Evolutionary conservation across 805 yeast species (phyloP), one percentile per base, ranked within the genome.

Genomic region (Saccharomycopsis lassenensis): DNA sequence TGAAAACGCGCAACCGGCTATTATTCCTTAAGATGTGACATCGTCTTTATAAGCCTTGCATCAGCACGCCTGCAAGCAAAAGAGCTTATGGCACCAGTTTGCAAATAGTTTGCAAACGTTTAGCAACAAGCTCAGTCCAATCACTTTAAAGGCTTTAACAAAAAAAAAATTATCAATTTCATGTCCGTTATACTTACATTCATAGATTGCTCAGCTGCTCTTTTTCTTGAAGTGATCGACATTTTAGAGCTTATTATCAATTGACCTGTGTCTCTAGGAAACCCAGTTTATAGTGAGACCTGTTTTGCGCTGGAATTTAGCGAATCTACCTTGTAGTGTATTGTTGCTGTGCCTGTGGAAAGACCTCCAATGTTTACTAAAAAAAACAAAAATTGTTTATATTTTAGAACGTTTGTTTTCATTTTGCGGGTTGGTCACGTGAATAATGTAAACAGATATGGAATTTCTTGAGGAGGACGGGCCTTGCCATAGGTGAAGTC

Each of bases 161-260:
- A 25, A 18, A 12, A 19, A 29, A 22, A 14, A 14, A 23, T 10
- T 12, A 18, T 18, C 19, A 20, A 34, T 18, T 5, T 22, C 11
- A 22, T 12, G 18, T n/a, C n/a, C n/a, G n/a, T n/a, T n/a, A 29
- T 7, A 38, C 39, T 18, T 35, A 38, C 39, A 14, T 22, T 24
- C n/a, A 38, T 19, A 21, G 33, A 20, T 31, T 36, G 31, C 14
- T 35, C 43, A 8, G 43, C 43, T 4, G 15, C 25, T 24, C 43
- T 19, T 15, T 37, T 37, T 16, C 39, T 28, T 5, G 43, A 24
- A 5, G 37, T 26, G 8, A 28, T 33, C 18, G 40, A 34, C 40
- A 36, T 35, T n/a, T 14, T 29, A n/a, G n/a, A n/a, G n/a, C n/a
- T n/a, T n/a, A n/a, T n/a, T n/a, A n/a, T n/a, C n/a, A n/a, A n/a